A percentile compares a stretch with the other conserved stretches of the same genome.
These are phyloP conservation scores for Adansonia rubrostipa DNA, from an alignment of 441 rosid genomes.

Conservation along the genomic window DNA sequence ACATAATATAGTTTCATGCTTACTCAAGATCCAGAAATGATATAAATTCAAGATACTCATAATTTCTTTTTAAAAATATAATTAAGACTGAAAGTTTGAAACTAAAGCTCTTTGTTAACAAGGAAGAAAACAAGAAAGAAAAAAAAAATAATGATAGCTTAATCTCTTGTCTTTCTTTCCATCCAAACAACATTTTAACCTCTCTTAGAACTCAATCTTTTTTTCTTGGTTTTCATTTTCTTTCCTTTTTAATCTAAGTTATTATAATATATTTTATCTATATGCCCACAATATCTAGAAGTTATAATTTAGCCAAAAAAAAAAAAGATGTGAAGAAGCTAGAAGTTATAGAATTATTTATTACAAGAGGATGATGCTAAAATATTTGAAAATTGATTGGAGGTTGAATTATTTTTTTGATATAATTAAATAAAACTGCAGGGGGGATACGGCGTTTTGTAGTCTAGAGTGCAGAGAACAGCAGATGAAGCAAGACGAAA, in stretches of 20 bases:
- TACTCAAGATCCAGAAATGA: background rate
- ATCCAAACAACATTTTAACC: background rate
- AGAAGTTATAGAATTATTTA: background rate
- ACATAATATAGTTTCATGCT: background rate
- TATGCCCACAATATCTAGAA: background rate
- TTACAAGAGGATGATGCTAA: background rate
- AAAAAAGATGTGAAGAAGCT: background rate
- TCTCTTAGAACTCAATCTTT: background rate
- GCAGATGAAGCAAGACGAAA: slow-evolving; percentile 61
- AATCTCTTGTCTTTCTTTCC: background rate
- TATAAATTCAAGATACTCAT: background rate
- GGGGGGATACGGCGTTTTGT: slow-evolving; percentile 77
- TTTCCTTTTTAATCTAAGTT: background rate
- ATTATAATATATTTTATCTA: background rate
- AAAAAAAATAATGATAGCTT: background rate
- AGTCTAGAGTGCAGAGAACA: slow-evolving; percentile 71
- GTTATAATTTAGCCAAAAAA: background rate
- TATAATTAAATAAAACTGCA: slow-evolving; percentile 20
- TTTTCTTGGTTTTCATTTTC: background rate
- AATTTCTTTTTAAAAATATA: too few relatives aligned
- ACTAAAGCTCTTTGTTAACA: background rate
- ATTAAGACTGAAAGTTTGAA: background rate
- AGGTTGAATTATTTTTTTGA: background rate
- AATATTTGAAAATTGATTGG: slow-evolving; percentile 13
- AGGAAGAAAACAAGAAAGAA: background rate